Conservation (phyloP, 2,329 filamentous ascomycete species). For the Xylariaceae sp. region DNA sequence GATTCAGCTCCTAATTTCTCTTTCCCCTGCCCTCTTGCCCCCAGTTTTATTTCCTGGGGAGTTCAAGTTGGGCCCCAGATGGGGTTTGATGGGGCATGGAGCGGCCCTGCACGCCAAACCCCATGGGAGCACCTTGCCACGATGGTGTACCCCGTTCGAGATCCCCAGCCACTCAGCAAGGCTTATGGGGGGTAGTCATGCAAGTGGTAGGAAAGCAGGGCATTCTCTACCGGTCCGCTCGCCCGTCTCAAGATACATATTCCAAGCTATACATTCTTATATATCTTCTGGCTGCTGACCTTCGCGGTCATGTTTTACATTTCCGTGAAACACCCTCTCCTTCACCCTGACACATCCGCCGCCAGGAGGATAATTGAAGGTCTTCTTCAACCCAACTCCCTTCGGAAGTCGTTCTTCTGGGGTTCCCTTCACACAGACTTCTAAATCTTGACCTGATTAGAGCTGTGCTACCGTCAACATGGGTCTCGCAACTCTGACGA, state of each 20-base stretch:
- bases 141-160: slow-evolving; percentile 33
- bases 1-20: slow-evolving; percentile 13
- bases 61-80: slow-evolving; percentile 26
- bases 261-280: slow-evolving; percentile 26
- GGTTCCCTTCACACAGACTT: slow-evolving; percentile 1
- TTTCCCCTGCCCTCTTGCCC: slow-evolving; percentile 23
- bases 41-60: slow-evolving; percentile 24
- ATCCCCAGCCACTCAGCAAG: slow-evolving; percentile 29
- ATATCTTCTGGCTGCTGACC: slow-evolving; percentile 32
- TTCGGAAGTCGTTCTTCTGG: slow-evolving; percentile 6
- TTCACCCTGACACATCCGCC: slow-evolving; percentile 1
- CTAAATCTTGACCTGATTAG: not conserved
- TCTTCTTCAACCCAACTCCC: not conserved
- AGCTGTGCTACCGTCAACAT: slow-evolving; percentile 22
- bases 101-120: slow-evolving; percentile 22
- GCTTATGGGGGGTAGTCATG: slow-evolving; percentile 23
- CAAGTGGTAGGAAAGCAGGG: slow-evolving; percentile 28
- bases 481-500: slow-evolving; percentile 29
- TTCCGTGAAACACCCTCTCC: slow-evolving; percentile 5
- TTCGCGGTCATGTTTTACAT: slow-evolving; percentile 13
- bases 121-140: slow-evolving; percentile 36
- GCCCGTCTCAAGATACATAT: slow-evolving; percentile 34
- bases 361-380: slow-evolving; percentile 12
- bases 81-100: slow-evolving; percentile 32
- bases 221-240: slow-evolving; percentile 40